These are phyloP conservation scores for Exophiala spinifera DNA, from an alignment of 2,329 filamentous ascomycete genomes.

Conservation along the genomic window DNA sequence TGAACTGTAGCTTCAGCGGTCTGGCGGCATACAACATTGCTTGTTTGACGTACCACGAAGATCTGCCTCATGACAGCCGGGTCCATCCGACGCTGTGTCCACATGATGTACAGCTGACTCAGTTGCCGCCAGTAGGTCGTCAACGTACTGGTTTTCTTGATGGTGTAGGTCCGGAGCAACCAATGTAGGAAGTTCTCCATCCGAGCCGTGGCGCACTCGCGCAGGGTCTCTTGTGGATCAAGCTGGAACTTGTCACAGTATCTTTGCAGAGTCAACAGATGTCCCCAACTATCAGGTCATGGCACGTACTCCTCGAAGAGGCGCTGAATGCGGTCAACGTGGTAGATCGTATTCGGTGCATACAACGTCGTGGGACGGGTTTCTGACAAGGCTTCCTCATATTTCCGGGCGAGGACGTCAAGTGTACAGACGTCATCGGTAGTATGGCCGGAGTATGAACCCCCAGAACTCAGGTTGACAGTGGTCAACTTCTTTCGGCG, in stretches of 20 bases:
- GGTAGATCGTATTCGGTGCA: slow-evolving; percentile 9
- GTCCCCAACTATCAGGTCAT: background rate
- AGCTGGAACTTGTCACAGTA: slow-evolving; percentile 12
- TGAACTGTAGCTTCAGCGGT: slow-evolving; percentile 8
- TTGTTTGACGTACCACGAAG: slow-evolving; percentile 8
- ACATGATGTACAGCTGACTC: slow-evolving; percentile 15
- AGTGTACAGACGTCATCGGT: slow-evolving; percentile 21
- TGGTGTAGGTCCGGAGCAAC: slow-evolving; percentile 10
- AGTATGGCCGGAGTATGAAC: background rate
- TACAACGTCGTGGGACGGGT: slow-evolving; percentile 12
- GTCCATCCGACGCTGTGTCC: slow-evolving; percentile 1
- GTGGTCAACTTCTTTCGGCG: slow-evolving; percentile 2
- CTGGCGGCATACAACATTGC: background rate
- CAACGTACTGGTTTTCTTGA: slow-evolving; percentile 17
- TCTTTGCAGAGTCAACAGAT: slow-evolving; percentile 1
- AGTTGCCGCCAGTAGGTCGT: slow-evolving; percentile 15
- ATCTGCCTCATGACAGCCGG: slow-evolving; percentile 11
- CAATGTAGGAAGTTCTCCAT: slow-evolving; percentile 21
- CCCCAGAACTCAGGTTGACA: slow-evolving; percentile 1
- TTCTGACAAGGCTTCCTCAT: slow-evolving; percentile 11
- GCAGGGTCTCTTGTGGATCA: slow-evolving; percentile 9
- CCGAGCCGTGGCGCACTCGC: slow-evolving; percentile 8
- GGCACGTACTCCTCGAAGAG: slow-evolving; percentile 17
- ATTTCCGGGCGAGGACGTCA: slow-evolving; percentile 16
- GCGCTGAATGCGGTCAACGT: slow-evolving; percentile 14